Conservation (phyloP, 306 rosid species). For the Myrica gale region DNA sequence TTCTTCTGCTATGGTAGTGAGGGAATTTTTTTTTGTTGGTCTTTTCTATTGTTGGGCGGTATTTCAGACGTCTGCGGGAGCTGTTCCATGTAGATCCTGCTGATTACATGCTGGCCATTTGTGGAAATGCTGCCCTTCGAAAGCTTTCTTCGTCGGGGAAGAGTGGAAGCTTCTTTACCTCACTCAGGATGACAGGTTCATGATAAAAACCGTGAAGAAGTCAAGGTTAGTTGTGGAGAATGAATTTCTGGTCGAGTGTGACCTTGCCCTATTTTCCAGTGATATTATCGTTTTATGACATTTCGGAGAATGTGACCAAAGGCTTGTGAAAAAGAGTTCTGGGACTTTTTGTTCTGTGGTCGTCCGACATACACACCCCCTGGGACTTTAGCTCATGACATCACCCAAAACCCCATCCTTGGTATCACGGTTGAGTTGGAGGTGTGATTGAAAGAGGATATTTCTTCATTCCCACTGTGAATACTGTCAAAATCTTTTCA, state of each 20-base stretch:
- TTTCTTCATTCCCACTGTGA: not conserved
- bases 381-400: not conserved
- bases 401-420: not conserved
- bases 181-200: slow-evolving; percentile 91
- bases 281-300: not conserved
- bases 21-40: not conserved
- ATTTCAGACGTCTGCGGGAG: slow-evolving; percentile 78
- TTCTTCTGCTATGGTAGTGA: not conserved
- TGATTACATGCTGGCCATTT: slow-evolving; percentile 92
- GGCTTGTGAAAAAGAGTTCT: not conserved
- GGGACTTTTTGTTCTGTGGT: not conserved
- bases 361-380: not conserved
- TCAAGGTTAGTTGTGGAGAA: slow-evolving; percentile 60
- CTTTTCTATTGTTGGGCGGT: slow-evolving; percentile 10
- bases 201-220: slow-evolving; percentile 95
- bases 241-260: not conserved
- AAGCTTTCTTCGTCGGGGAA: slow-evolving; percentile 97
- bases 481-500: not conserved
- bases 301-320: not conserved
- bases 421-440: not conserved
- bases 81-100: slow-evolving; percentile 86
- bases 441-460: not conserved
- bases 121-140: slow-evolving; percentile 86
- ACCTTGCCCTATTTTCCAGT: not conserved
- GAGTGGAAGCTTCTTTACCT: slow-evolving; percentile 90